Conservation (phyloP, 306 rosid species). For the Vachellia pachyceras region DNA sequence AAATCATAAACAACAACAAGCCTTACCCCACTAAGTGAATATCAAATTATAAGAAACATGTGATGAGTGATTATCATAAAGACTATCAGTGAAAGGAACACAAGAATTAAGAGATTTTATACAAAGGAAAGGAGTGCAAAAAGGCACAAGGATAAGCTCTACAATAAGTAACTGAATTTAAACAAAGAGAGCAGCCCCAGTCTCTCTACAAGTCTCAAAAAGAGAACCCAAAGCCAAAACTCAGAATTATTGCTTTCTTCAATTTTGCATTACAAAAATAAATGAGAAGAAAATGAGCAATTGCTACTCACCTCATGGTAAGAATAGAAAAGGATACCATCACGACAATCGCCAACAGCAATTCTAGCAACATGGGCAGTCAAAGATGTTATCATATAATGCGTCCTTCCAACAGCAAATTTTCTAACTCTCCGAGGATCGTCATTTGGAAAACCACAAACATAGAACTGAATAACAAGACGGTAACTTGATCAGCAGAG, state of each 20-base stretch:
- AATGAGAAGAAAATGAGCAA: conserved; percentile 25
- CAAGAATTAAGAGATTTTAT: conserved; percentile 7
- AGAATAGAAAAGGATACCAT: conserved; percentile 80
- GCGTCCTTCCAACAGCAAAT: conserved; percentile 73
- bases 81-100: conserved; percentile 23
- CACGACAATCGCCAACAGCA: conserved; percentile 96
- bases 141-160: conserved; percentile 7
- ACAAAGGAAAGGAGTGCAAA: conserved; percentile 23
- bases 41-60: conserved; percentile 18
- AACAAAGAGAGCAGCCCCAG: conserved; percentile 30
- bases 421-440: conserved; percentile 66
- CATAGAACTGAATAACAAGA: conserved; percentile 75
- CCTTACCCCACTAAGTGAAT: not conserved
- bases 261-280: not conserved
- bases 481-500: conserved; percentile 41
- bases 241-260: not conserved
- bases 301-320: conserved; percentile 79
- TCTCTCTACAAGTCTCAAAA: conserved; percentile 21
- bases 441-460: conserved; percentile 87
- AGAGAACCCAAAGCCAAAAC: not conserved
- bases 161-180: conserved; percentile 23
- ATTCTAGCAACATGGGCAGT: conserved; percentile 82
- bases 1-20: conserved; percentile 13
- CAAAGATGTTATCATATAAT: conserved; percentile 73
- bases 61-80: conserved; percentile 25